Evolutionary conservation across 2,329 filamentous ascomycete genomes (phyloP), one percentile per base, ranked within the genome.

Genomic region (Talaromyces islandicus): DNA sequence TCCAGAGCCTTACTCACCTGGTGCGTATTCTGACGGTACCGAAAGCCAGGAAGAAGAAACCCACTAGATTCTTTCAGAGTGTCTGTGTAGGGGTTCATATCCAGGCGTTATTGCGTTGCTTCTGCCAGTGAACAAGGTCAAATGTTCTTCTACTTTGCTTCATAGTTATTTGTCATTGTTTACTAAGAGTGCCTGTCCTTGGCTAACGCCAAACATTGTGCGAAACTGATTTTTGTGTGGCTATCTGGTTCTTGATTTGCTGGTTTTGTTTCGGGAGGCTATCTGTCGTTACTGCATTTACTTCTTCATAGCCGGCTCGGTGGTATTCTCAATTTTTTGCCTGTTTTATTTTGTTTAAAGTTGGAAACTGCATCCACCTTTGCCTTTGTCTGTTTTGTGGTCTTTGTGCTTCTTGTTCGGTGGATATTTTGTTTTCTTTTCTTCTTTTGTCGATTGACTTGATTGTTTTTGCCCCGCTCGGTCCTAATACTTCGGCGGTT

Each of bases 281-380:
- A 58, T 61, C 59, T 61, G 59, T 61, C 59, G 56, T 52, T 61
- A 61, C 56, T 58, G 59, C 59, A 61, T 61, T 57, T 19, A 12
- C 21, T 46, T 6, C 21, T 30, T 50, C 55, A 57, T 51, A 56
- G 56, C 57, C 41, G 56, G 59, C 56, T 56, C 51, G 59, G 59
- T 58, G 59, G 59, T 50, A 68, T 65, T 38, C 60, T 56, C 43
- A 25, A 50, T 55, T 30, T 25, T 50, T 60, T 60, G 61, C 61
- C 32, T 57, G 59, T 50, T 56, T 56, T 56, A 54, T 61, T 58
- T 54, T 48, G 54, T 21, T 57, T 54, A 1, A n/a, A n/a, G n/a
- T n/a, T n/a, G n/a, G n/a, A n/a, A n/a, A 29, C 3, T 29, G 25
- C 25, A 27, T 17, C 48, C 27, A 29, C 46, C 59, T 62, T 63